Evolutionary conservation across 306 rosid genomes (phyloP).

Genomic region (Corylus americana): DNA sequence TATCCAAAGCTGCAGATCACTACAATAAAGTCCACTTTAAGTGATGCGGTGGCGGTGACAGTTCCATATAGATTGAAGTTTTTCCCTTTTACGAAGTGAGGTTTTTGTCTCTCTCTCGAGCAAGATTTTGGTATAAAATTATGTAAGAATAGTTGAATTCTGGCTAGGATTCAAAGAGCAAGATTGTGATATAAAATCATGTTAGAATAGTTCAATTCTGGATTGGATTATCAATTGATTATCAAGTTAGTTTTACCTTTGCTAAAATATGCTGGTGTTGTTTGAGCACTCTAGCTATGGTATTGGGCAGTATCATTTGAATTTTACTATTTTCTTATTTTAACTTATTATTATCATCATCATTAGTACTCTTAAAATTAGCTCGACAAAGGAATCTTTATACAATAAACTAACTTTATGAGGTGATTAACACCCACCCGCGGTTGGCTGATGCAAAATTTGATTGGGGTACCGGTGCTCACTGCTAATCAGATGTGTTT

Average conservation of each 20-base stretch:
- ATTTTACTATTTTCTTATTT: background rate
- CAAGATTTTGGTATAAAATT: background rate
- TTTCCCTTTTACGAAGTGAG: background rate
- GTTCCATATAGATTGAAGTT: background rate
- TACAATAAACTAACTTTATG: background rate
- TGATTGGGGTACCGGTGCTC: too few relatives aligned
- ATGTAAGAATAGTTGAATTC: constrained; percentile 9
- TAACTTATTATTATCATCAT: background rate
- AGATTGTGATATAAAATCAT: too few relatives aligned
- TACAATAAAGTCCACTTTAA: constrained; percentile 65
- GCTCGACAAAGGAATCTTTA: background rate
- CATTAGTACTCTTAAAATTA: background rate
- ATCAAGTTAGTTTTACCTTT: background rate
- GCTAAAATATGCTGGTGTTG: background rate
- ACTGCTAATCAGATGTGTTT: too few relatives aligned
- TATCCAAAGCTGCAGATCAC: constrained; percentile 91
- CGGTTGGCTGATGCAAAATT: too few relatives aligned
- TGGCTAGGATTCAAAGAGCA: background rate
- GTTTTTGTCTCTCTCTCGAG: background rate
- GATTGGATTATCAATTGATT: too few relatives aligned
- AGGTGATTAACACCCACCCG: too few relatives aligned
- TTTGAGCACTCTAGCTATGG: background rate
- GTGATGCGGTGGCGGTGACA: constrained; percentile 25
- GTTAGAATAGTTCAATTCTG: too few relatives aligned
- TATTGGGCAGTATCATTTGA: background rate